These are phyloP conservation scores for Amylostereum chailletii DNA, from an alignment of 1,284 basidiomycete species.

Conservation along the genomic window DNA sequence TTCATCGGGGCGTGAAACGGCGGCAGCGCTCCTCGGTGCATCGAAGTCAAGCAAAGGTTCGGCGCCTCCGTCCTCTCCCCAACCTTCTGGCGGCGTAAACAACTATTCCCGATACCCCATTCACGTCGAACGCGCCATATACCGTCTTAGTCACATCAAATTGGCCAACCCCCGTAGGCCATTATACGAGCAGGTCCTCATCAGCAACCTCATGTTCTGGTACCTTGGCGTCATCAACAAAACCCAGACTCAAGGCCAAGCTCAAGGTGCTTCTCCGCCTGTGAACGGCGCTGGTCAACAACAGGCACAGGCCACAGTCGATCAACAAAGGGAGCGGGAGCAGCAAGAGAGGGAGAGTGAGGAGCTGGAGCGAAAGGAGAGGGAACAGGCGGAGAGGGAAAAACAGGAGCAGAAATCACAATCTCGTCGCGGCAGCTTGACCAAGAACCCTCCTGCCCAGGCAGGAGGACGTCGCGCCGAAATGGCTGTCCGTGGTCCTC, in stretches of 20 bases:
- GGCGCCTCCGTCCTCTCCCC: constrained; percentile 53
- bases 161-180: constrained; percentile 94
- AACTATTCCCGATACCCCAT: constrained; percentile 85
- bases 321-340: constrained; percentile 6
- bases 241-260: constrained; percentile 37
- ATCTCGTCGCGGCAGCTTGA: constrained; percentile 29
- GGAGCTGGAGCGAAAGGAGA: constrained; percentile 34
- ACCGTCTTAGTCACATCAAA: constrained; percentile 96
- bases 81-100: constrained; percentile 41
- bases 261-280: neutral
- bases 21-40: constrained; percentile 72
- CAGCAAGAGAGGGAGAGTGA: constrained; percentile 24
- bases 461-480: constrained; percentile 65
- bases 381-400: constrained; percentile 37
- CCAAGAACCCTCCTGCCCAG: constrained; percentile 40
- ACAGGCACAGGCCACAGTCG: constrained; percentile 2
- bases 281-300: constrained; percentile 6
- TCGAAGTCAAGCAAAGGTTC: constrained; percentile 71
- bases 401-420: constrained; percentile 38
- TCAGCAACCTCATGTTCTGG: constrained; percentile 99
- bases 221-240: constrained; percentile 98
- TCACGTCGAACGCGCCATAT: constrained; percentile 96
- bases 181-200: constrained; percentile 96
- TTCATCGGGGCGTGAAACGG: constrained; percentile 67
- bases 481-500: constrained; percentile 79